Evolutionary conservation across 176 grass and related monocot species (phyloP), one percentile per base, ranked within the genome.

Genomic region (Aegilops longissima): DNA sequence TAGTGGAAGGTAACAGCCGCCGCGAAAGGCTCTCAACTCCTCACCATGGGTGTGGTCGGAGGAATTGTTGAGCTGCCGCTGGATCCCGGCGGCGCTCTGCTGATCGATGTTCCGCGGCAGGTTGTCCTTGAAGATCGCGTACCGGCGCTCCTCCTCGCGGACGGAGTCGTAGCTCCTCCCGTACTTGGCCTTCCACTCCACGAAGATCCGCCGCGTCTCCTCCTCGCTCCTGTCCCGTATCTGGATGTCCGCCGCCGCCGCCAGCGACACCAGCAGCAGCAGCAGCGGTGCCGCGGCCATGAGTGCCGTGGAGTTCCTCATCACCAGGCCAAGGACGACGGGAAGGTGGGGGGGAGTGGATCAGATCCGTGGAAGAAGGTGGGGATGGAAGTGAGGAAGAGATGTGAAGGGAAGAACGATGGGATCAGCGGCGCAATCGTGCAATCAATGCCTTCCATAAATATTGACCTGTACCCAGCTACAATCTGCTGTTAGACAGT

Each of bases 101-200:
- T 29, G 24, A 13, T 97, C 94, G 77, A 94, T 73, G 79, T 73
- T 85, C 45, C 85, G 86, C 12, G 94, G 92, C 16, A 97, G 92
- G 49, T 92, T 92, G 80, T 92, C 88, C 90, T 40, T 90, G 83
- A 97, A 97, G 33, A 83, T 73, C 90, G 73, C 25, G 77, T 84
- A 92, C 77, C 86, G 66, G 9, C 21, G 20, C 83, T 97, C 92
- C 70, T 90, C 92, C 88, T 93, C 87, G 16, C 59, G 85, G 63
- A 84, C 4, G 82, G 73, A 84, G 81, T 89, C 80, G 88, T 86
- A 85, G 5, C 65, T 66, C 83, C 54, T 71, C 14, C 87, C 87
- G 80, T 88, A 83, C 68, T 56, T 16, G 21, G 85, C 59, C 88
- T 76, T 92, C 94, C 94, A 97, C 29, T 85, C 80, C 10, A 36